Evolutionary conservation across 2,329 filamentous ascomycete genomes (phyloP).

Genomic region (Hypoxylon sp.): DNA sequence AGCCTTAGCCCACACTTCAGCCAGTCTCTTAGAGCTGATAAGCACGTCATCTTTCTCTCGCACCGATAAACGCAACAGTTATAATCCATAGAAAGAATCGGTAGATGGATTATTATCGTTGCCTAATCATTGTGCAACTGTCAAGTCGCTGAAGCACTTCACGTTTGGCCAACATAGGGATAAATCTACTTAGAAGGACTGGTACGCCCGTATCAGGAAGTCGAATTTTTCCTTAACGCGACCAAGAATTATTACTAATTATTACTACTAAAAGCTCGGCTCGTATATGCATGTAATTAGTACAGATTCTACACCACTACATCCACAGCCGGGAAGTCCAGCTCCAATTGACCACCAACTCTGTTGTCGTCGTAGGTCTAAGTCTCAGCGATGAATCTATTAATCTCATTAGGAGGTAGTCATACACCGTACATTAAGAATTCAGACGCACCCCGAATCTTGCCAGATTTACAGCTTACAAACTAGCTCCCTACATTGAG

Average conservation of each 20-base stretch:
- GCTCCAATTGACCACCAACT: neutral
- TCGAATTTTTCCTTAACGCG: neutral
- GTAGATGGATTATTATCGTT: no score
- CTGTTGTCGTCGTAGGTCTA: neutral
- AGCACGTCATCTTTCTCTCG: no score
- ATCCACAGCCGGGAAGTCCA: constrained; percentile 1
- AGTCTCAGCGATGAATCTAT: neutral
- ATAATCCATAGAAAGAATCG: no score
- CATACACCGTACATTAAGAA: constrained; percentile 2
- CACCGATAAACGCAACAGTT: no score
- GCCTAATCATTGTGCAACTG: no score
- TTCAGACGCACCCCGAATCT: neutral
- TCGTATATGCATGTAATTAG: constrained; percentile 12
- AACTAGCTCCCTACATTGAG: neutral
- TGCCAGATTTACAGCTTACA: neutral
- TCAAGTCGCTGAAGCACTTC: no score
- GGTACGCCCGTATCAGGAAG: no score
- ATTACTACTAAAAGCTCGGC: constrained; percentile 29
- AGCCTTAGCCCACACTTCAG: no score
- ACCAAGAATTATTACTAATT: constrained; percentile 16
- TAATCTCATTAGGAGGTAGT: neutral
- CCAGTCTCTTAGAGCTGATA: no score
- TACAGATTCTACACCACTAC: neutral
- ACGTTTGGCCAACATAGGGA: no score
- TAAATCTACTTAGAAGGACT: no score